Evolutionary conservation across 208 protist species (phyloP).

Genomic region (Leishmania tropica): DNA sequence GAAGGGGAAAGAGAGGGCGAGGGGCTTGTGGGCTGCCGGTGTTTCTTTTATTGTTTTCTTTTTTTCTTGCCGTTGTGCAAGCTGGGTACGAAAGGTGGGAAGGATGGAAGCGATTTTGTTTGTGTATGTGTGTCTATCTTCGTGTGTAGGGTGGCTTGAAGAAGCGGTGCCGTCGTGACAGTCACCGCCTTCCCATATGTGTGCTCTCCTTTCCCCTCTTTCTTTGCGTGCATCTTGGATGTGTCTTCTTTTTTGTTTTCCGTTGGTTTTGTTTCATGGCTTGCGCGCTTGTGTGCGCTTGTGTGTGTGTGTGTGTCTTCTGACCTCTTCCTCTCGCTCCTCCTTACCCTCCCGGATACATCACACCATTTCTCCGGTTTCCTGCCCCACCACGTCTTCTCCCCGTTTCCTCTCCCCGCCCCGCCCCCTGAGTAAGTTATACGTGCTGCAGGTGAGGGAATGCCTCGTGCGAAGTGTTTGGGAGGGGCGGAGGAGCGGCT

Average conservation of each 20-base stretch:
- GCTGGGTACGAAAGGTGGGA: no score
- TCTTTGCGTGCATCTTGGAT: not conserved
- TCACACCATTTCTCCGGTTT: not conserved
- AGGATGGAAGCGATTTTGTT: not conserved
- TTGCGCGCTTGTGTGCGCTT: not conserved
- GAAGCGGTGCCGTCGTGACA: not conserved
- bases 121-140: not conserved
- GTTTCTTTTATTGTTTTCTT: not conserved
- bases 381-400: not conserved
- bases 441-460: not conserved
- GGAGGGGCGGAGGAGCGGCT: not conserved
- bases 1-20: no score
- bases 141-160: not conserved
- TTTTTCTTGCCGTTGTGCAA: not conserved
- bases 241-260: not conserved
- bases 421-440: not conserved
- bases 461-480: not conserved
- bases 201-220: not conserved
- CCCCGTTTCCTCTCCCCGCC: not conserved
- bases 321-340: not conserved
- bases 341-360: not conserved
- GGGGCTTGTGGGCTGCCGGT: not conserved
- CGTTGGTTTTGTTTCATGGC: not conserved
- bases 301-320: not conserved
- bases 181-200: not conserved